Base-by-base conservation (phyloP, 2,329 filamentous ascomycete species). In the Sporothrix protearum region DNA sequence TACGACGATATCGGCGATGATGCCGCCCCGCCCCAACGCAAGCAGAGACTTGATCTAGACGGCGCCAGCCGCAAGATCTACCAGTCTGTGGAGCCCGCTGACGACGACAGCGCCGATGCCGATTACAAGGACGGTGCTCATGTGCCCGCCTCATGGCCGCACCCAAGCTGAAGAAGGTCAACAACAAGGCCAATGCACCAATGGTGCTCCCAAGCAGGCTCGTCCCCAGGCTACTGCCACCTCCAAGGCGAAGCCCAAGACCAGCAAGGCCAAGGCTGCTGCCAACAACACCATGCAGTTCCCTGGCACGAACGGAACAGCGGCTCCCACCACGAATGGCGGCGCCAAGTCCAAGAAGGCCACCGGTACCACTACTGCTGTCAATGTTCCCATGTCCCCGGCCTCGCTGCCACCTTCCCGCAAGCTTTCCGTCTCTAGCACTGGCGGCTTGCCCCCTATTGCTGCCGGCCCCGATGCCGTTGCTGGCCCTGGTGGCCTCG, bases 391-490 rank as follows among this genome's bases (percentile, higher is more conserved):
- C 19, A 89, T 90, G 80, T 90, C 88, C 2, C 88, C 87, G 6
- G 83, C 86, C 1, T 93, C 91, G 1, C 82, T 93, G 70, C 89
- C 92, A 22, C 85, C 91, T 74, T 89, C 92, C 42, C 90, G 92
- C 76, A 96, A 96, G 81, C 87, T 88, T 51, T 94, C 92, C 0
- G 85, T 90, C 71, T 86, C 89, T 12, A 93, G 92, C 16, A 81
- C 81, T 16, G 80, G 80, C 16, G 78, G 80, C 49, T 75, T 84
- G 63, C 83, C 83, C 9, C 53, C 59, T 8, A 42, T 39, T 19
- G 30, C 55, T 25, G 69, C 68, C 3, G 55, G 49, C 9, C 53
- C 68, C 6, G 57, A 39, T 36, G 57, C 45, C 45, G 49, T 71
- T 8, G 66, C 70, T 1, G 67, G 63, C 84, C 85, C 42, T 9